Base-by-base conservation (phyloP, 805 yeast species). In the Pichia deserticola region DNA sequence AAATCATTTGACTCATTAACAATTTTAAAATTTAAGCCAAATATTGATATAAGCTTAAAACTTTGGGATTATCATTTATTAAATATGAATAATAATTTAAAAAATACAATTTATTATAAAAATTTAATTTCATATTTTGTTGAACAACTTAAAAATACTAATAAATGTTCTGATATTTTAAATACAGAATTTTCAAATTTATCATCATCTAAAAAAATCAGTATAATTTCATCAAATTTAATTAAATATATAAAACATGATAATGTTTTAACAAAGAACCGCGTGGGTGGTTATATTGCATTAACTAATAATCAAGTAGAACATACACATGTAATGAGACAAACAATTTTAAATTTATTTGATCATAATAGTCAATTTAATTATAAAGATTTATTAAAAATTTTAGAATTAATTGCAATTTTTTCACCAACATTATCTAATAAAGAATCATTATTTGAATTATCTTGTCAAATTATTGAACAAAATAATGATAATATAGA, bases 111-210 rank as follows among this genome's bases (percentile, higher is more conserved):
- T 20, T 50, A 45, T 20, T 40, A 45, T 27, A 50, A 42, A 7
- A 27, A 38, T 15, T 12, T 45, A 4, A 36, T 42, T 15, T 34
- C 42, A 3, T n/a, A 42, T 12, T 42, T 45, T 13, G 25, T 50
- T 6, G 6, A 25, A 20, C 32, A n/a, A 36, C 38, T 45, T n/a
- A n/a, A 9, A 5, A 13, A 9, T 4, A 36, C 42, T 15, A 36
- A 25, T 12, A 42, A 25, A 28, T 4, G 29, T 6, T 27, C 45
- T 30, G 50, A 50, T 15, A 35, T 50, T 30, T 12, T 47, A 7
- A 50, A 42, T 30, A 41, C 43, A 25, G 53, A 50, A 29, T 50
- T 43, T 47, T n/a, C 48, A n/a, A 40, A 47, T 33, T 29, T 50
- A 15, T 47, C 50, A 29, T n/a, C 49, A 12, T 9, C 29, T 20